These are phyloP conservation scores for Eucalyptus dawsonii DNA, from an alignment of 345 rosid species.

Conservation along the genomic window DNA sequence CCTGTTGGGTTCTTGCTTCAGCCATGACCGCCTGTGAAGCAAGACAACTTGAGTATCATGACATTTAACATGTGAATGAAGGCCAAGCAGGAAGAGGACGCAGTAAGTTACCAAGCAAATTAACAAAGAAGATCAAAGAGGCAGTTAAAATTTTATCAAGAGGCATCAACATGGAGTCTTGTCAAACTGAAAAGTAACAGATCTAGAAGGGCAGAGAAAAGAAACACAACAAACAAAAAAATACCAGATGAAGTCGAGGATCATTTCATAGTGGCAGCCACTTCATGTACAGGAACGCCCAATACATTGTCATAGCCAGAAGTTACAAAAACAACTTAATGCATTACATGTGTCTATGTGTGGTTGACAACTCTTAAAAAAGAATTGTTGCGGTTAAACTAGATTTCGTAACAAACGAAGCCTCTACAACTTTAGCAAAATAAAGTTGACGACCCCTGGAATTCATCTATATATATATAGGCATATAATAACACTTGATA, in stretches of 20 bases:
- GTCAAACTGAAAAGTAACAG: background rate
- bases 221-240: background rate
- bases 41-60: background rate
- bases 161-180: background rate
- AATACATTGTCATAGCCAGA: background rate
- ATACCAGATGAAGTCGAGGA: background rate
- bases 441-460: background rate
- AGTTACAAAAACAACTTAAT: background rate
- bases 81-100: background rate
- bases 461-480: background rate
- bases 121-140: background rate
- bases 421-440: background rate
- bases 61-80: background rate
- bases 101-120: background rate
- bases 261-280: background rate
- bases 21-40: conserved; percentile 82
- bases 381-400: background rate
- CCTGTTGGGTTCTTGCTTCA: conserved; percentile 97
- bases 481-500: background rate
- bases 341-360: background rate
- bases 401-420: background rate
- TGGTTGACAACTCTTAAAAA: background rate
- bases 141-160: background rate
- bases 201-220: background rate
- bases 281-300: background rate